Evolutionary conservation across 2,329 filamentous ascomycete genomes (phyloP).

Genomic region (Coleophoma eucalyptorum): DNA sequence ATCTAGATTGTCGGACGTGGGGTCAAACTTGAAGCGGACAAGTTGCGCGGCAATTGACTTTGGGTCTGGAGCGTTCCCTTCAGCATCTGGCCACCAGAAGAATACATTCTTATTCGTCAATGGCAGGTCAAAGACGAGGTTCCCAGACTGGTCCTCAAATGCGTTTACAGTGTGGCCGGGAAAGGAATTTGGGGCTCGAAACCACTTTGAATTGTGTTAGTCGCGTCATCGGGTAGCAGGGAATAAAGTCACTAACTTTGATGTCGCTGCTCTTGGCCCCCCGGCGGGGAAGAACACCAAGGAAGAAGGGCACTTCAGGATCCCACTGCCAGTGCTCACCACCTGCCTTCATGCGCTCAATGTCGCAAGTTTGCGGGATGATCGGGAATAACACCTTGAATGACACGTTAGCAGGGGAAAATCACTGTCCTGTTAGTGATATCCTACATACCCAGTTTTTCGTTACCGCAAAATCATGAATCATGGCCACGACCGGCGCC

Average conservation of each 20-base stretch:
- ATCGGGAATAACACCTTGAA: conserved; percentile 35
- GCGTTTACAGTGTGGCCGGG: conserved; percentile 43
- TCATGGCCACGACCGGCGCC: conserved; percentile 45
- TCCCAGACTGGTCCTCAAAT: conserved; percentile 39
- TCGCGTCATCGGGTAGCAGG: neutral
- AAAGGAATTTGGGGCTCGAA: conserved; percentile 33
- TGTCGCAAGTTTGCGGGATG: conserved; percentile 40
- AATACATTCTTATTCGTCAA: conserved; percentile 36
- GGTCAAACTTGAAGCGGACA: conserved; percentile 21
- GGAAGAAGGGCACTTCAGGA: conserved; percentile 49
- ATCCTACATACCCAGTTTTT: conserved; percentile 33
- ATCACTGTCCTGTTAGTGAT: neutral
- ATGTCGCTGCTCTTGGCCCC: conserved; percentile 33
- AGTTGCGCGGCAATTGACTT: conserved; percentile 14
- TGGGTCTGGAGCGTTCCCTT: conserved; percentile 30
- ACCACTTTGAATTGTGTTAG: conserved; percentile 30
- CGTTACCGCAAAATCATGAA: conserved; percentile 42
- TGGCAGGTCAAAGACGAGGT: conserved; percentile 35
- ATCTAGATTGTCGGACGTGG: conserved; percentile 7
- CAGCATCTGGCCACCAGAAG: conserved; percentile 35
- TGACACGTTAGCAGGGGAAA: neutral
- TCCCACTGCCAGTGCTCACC: conserved; percentile 48
- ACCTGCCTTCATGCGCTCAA: conserved; percentile 37
- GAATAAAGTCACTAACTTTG: conserved; percentile 33
- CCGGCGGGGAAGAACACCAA: conserved; percentile 43